Evolutionary conservation across 768 basidiomycete genomes (phyloP).

Genomic region (Cystofilobasidium bisporidii): DNA sequence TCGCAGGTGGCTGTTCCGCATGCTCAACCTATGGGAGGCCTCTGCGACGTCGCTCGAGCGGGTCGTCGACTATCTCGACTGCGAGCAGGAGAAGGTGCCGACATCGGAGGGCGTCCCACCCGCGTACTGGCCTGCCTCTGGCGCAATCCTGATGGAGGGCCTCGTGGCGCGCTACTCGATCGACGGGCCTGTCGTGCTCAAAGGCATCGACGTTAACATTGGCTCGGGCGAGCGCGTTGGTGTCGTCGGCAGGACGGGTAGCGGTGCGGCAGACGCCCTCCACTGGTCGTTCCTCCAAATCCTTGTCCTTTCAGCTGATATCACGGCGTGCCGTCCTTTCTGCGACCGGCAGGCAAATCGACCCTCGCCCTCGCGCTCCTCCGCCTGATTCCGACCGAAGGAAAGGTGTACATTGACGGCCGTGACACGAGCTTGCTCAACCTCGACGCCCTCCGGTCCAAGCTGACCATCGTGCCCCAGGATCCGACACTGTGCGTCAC

Average conservation of each 20-base stretch:
- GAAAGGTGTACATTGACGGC: slow-evolving; percentile 51
- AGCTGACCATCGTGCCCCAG: slow-evolving; percentile 45
- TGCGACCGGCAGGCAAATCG: slow-evolving; percentile 42
- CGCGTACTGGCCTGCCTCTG: slow-evolving; percentile 57
- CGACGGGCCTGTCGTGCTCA: slow-evolving; percentile 55
- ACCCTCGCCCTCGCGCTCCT: slow-evolving; percentile 51
- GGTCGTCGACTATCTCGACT: slow-evolving; percentile 47
- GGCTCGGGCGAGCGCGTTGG: slow-evolving; percentile 54
- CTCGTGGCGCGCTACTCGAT: slow-evolving; percentile 46
- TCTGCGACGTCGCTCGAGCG: slow-evolving; percentile 37
- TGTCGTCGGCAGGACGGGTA: slow-evolving; percentile 56
- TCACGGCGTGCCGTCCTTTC: too few relatives aligned
- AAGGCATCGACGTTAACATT: slow-evolving; percentile 54
- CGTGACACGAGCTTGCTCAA: slow-evolving; percentile 47
- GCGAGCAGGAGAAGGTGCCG: slow-evolving; percentile 50
- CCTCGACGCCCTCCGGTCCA: slow-evolving; percentile 50
- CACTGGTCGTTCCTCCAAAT: too few relatives aligned
- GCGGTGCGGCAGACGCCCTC: slow-evolving; percentile 46
- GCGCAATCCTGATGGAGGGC: slow-evolving; percentile 48
- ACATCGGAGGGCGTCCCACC: slow-evolving; percentile 47
- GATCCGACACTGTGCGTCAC: slow-evolving; percentile 36
- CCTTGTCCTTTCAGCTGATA: too few relatives aligned
- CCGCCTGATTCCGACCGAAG: slow-evolving; percentile 52
- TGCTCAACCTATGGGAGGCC: too few relatives aligned
- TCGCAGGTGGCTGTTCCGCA: too few relatives aligned